Evolutionary conservation across 2,329 filamentous ascomycete genomes (phyloP).

Genomic region (Cytospora paraplurivora): DNA sequence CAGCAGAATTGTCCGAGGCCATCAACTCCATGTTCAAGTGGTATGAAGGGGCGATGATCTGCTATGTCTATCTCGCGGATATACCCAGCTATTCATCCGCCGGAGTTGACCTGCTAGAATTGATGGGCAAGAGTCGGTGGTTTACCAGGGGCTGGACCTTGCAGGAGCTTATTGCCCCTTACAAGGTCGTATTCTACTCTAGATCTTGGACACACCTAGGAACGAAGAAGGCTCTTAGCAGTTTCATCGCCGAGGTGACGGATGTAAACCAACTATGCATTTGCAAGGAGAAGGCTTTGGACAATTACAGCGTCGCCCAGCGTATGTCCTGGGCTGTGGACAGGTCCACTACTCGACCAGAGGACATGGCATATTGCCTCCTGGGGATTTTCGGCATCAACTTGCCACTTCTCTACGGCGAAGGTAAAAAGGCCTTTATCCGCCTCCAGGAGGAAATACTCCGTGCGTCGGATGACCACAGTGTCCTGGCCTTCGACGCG

Average conservation of each 20-base stretch:
- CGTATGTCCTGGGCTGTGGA: constrained; percentile 35
- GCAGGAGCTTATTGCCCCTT: constrained; percentile 29
- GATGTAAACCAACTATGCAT: constrained; percentile 15
- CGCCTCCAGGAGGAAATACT: constrained; percentile 35
- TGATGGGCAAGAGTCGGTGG: constrained; percentile 17
- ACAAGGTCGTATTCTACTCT: constrained; percentile 29
- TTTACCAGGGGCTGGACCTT: constrained; percentile 22
- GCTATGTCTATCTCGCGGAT: constrained; percentile 41
- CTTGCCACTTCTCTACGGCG: constrained; percentile 38
- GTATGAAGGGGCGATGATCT: constrained; percentile 36
- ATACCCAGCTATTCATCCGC: constrained; percentile 27
- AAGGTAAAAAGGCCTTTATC: constrained; percentile 33
- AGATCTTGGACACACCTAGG: constrained; percentile 21
- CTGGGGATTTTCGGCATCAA: constrained; percentile 35
- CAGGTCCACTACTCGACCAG: constrained; percentile 31
- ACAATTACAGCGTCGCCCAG: constrained; percentile 27
- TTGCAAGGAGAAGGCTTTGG: constrained; percentile 9
- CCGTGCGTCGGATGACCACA: constrained; percentile 17
- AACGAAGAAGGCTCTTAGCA: constrained; percentile 12
- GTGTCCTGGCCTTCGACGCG: constrained; percentile 29
- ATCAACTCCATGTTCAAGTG: constrained; percentile 43
- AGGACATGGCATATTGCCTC: constrained; percentile 36
- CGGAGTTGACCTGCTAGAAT: constrained; percentile 1
- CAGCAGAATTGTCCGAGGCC: constrained; percentile 40
- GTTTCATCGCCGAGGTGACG: constrained; percentile 3